phyloP scores from a whole-genome alignment of 179 eudicot species.

The Monotropa hypopitys region DNA sequence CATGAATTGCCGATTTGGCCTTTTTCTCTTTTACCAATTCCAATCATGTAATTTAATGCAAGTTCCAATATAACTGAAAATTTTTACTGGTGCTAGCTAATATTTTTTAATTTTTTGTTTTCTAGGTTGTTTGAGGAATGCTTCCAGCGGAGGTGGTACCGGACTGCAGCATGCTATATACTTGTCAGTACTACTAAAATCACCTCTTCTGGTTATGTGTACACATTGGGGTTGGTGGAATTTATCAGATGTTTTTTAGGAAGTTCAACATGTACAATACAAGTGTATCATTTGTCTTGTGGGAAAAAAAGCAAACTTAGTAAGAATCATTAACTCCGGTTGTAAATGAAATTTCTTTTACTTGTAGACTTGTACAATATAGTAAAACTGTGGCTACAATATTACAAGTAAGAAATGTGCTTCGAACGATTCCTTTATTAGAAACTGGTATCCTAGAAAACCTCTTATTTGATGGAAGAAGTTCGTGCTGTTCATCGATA shows the following conservation, averaged over 20 bases:
- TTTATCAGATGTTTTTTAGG: neutral
- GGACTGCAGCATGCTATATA: slow-evolving; percentile 87
- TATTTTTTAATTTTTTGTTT: neutral
- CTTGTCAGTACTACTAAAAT: slow-evolving; percentile 45
- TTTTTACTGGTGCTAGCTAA: neutral
- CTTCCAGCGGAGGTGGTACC: slow-evolving; percentile 88
- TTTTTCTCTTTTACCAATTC: neutral
- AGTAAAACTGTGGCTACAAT: neutral
- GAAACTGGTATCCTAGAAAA: neutral
- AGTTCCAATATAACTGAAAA: neutral
- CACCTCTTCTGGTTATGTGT: neutral
- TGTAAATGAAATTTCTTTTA: no score
- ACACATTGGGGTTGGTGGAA: neutral
- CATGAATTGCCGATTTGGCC: neutral
- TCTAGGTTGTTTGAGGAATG: slow-evolving; percentile 93
- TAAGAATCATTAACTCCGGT: no score
- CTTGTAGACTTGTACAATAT: neutral
- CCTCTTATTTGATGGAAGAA: neutral
- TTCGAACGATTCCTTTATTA: neutral
- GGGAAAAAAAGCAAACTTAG: neutral
- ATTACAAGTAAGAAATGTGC: neutral
- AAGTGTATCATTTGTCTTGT: neutral
- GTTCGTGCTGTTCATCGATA: neutral
- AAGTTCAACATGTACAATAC: neutral
- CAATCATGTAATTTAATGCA: neutral